Evolutionary conservation across 495 filamentous ascomycete species (phyloP).

Genomic region (Usnea hakonensis): DNA sequence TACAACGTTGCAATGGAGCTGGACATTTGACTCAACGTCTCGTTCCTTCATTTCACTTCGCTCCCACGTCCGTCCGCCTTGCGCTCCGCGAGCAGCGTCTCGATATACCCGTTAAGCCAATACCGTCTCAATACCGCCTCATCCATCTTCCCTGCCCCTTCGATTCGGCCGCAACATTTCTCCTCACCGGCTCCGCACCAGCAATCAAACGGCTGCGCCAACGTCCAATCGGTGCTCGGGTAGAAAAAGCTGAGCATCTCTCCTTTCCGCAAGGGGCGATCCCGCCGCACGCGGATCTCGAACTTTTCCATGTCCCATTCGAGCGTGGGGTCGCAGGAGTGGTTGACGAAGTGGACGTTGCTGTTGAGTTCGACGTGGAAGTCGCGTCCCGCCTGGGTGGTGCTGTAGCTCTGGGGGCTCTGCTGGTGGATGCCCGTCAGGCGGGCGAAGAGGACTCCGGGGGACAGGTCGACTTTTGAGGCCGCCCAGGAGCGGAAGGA

Average conservation of each 20-base stretch:
- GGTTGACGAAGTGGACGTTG: conserved; percentile 57
- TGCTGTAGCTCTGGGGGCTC: conserved; percentile 44
- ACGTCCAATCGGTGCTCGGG: conserved; percentile 56
- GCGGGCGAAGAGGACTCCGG: conserved; percentile 48
- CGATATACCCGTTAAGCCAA: conserved; percentile 16
- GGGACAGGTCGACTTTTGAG: conserved; percentile 45
- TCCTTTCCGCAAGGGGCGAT: conserved; percentile 37
- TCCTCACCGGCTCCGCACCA: conserved; percentile 39
- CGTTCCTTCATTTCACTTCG: too few species aligned
- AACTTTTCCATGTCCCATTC: conserved; percentile 50
- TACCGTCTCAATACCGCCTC: background rate
- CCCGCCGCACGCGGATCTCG: conserved; percentile 43
- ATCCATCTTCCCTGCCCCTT: conserved; percentile 5
- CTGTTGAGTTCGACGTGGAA: conserved; percentile 54
- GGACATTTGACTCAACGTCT: too few species aligned
- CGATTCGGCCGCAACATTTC: background rate
- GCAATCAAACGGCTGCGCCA: conserved; percentile 56
- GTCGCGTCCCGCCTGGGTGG: conserved; percentile 46
- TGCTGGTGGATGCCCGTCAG: conserved; percentile 38
- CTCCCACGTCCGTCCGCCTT: too few species aligned
- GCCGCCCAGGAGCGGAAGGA: conserved; percentile 48
- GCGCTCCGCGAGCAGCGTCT: background rate
- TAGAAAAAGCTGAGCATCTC: conserved; percentile 62
- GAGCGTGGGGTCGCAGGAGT: conserved; percentile 53
- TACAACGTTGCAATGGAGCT: too few species aligned